phyloP scores from a whole-genome alignment of 1,284 basidiomycete genomes.

The Phlebopus sp. region DNA sequence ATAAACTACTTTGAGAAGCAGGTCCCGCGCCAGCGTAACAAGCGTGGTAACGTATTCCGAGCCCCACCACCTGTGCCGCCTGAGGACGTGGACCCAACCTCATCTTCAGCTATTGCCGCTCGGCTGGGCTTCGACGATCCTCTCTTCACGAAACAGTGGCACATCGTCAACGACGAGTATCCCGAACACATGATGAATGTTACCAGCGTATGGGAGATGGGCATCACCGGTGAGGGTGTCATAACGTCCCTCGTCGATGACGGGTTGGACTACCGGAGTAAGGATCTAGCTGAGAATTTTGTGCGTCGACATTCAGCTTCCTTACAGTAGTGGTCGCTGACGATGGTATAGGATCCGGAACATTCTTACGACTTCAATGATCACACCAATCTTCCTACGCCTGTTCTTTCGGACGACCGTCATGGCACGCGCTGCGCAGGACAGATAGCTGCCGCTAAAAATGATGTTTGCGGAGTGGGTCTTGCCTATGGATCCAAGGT shows the following conservation, averaged over 20 bases:
- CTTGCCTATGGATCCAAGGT: constrained; percentile 92
- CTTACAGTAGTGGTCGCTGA: constrained; percentile 3
- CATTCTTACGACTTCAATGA: constrained; percentile 98
- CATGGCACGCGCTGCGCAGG: constrained; percentile 99
- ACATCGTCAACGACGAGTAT: constrained; percentile 76
- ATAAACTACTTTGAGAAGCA: constrained; percentile 60
- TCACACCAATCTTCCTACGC: constrained; percentile 84
- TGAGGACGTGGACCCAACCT: constrained; percentile 21
- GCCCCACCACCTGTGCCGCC: constrained; percentile 57
- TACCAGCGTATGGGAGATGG: constrained; percentile 81
- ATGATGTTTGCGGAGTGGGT: constrained; percentile 93
- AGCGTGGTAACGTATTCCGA: constrained; percentile 41
- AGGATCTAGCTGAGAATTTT: constrained; percentile 89
- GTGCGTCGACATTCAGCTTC: constrained; percentile 48
- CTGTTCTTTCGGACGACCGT: constrained; percentile 87
- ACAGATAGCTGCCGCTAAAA: constrained; percentile 96
- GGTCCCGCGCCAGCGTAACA: constrained; percentile 58
- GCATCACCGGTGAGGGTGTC: constrained; percentile 83
- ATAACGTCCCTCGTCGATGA: constrained; percentile 94
- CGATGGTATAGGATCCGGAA: constrained; percentile 64
- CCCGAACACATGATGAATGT: constrained; percentile 85
- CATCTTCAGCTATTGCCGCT: constrained; percentile 51
- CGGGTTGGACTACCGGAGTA: constrained; percentile 88
- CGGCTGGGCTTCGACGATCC: constrained; percentile 83
- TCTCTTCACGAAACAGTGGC: constrained; percentile 89